phyloP scores from a whole-genome alignment of 805 yeast genomes.

The Yamadazyma akitaensis region DNA sequence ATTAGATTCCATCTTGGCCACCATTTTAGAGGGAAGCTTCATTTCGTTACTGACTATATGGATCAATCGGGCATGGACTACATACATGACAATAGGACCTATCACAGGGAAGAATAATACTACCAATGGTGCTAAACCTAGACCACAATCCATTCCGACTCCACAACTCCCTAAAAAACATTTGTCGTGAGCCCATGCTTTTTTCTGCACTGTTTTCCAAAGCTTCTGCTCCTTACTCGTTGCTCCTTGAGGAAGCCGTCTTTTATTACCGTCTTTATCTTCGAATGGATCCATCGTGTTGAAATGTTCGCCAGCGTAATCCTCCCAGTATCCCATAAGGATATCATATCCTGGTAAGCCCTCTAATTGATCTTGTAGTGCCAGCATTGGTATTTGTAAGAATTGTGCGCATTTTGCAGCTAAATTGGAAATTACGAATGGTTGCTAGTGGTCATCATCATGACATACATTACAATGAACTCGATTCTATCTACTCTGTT shows the following conservation, averaged over 20 bases:
- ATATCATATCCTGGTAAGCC: constrained; percentile 56
- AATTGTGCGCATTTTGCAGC: constrained; percentile 4
- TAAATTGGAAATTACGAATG: neutral
- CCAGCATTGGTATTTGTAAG: constrained; percentile 15
- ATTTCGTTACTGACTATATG: constrained; percentile 55
- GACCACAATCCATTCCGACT: constrained; percentile 63
- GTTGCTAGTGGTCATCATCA: neutral
- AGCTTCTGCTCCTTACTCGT: constrained; percentile 54
- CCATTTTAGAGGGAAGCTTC: constrained; percentile 53
- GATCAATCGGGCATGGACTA: constrained; percentile 67
- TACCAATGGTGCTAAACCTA: constrained; percentile 75
- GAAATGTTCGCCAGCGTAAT: constrained; percentile 61
- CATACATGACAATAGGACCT: constrained; percentile 84
- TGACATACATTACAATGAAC: neutral
- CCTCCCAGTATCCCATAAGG: constrained; percentile 59
- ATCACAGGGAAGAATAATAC: constrained; percentile 66
- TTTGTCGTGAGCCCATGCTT: constrained; percentile 86
- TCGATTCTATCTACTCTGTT: neutral
- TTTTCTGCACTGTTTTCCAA: constrained; percentile 70
- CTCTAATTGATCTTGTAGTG: constrained; percentile 26
- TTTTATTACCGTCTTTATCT: constrained; percentile 55
- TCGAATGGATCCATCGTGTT: constrained; percentile 66
- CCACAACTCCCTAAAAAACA: constrained; percentile 76
- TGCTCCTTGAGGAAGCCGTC: constrained; percentile 56
- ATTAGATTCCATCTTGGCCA: constrained; percentile 73